Conservation (phyloP, 306 rosid genomes). For the Quercus suber region DNA sequence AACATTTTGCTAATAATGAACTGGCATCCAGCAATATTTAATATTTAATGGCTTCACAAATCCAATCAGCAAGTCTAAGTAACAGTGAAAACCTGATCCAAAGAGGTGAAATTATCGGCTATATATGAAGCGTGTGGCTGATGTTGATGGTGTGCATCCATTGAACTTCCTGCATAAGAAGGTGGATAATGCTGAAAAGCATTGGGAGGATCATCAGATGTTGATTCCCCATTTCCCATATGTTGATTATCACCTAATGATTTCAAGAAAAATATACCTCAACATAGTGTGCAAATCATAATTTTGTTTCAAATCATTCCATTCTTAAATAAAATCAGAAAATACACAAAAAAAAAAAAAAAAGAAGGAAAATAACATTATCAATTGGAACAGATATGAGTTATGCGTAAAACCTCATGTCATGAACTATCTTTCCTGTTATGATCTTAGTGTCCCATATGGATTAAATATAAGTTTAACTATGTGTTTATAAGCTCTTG, state of each 20-base stretch:
- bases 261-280: conserved; percentile 8
- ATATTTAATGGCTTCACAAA: background rate
- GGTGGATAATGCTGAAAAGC: conserved; percentile 20
- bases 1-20: background rate
- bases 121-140: conserved; percentile 37
- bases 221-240: conserved; percentile 74
- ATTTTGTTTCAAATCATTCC: background rate
- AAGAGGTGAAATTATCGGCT: conserved; percentile 70
- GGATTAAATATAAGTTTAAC: too few species aligned
- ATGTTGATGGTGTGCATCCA: conserved; percentile 22
- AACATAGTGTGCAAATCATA: background rate
- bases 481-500: too few species aligned
- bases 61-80: background rate
- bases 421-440: background rate
- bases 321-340: background rate
- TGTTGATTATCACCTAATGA: conserved; percentile 26
- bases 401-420: background rate
- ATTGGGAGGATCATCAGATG: conserved; percentile 34
- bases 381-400: background rate
- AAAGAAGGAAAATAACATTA: background rate
- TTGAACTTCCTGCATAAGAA: conserved; percentile 37
- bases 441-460: too few species aligned
- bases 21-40: too few species aligned
- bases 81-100: conserved; percentile 68
- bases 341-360: background rate